These are phyloP conservation scores for Aspergillus puulaauensis DNA, from an alignment of 2,329 filamentous ascomycete genomes.

Conservation along the genomic window DNA sequence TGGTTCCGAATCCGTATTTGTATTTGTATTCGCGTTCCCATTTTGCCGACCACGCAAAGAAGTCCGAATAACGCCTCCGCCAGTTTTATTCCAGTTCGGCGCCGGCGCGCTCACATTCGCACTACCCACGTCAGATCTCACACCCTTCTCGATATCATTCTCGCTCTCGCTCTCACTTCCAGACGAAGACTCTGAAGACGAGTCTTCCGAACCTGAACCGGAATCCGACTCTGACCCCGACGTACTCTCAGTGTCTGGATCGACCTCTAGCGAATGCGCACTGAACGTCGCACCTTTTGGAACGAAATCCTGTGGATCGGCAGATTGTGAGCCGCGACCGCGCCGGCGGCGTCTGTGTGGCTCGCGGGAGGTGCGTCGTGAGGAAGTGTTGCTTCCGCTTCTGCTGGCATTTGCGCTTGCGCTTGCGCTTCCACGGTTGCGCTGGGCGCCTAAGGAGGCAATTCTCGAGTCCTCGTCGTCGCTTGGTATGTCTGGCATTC, in stretches of 20 bases:
- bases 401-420: neutral
- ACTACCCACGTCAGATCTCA: neutral
- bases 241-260: constrained; percentile 34
- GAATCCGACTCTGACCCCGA: constrained; percentile 25
- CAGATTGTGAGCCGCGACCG: constrained; percentile 21
- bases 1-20: constrained; percentile 1
- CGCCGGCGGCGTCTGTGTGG: constrained; percentile 29
- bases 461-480: constrained; percentile 49
- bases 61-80: constrained; percentile 43
- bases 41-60: constrained; percentile 35
- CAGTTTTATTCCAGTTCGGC: constrained; percentile 48
- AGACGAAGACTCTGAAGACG: constrained; percentile 14
- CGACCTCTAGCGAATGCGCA: constrained; percentile 31
- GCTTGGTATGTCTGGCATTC: constrained; percentile 28
- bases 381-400: constrained; percentile 20
- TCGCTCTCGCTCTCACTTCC: constrained; percentile 6
- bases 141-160: neutral
- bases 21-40: constrained; percentile 11
- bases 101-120: constrained; percentile 23
- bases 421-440: constrained; percentile 19
- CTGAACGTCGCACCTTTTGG: constrained; percentile 38
- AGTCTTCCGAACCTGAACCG: constrained; percentile 22
- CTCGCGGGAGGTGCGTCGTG: constrained; percentile 20
- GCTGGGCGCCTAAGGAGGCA: constrained; percentile 43
- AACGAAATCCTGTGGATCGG: constrained; percentile 37